Base-by-base conservation (phyloP, 176 grass and related monocot species). In the Rhynchospora pubera region DNA sequence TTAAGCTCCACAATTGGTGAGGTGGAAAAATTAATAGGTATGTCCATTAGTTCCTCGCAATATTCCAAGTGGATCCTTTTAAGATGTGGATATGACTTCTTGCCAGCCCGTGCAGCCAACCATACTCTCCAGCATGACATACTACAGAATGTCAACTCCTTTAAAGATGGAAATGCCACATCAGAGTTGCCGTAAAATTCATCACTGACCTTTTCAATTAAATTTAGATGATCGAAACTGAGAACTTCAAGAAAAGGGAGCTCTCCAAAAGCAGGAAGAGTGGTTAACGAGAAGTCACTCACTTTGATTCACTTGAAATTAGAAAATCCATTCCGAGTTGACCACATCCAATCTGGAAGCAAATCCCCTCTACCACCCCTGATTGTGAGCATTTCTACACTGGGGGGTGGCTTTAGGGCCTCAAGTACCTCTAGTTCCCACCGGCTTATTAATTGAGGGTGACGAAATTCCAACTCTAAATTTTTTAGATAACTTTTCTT, bases 261-360 rank as follows among this genome's bases (percentile, higher is more conserved):
- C 50, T 82, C 82, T 3, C 87, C 87, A 50, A 89, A 75, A 76
- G 82, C 48, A 57, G 87, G 83, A 65, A 89, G 83, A 16, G 28
- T 85, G 47, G 11, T 63, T 44, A 89, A 59, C 19, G 56, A 65
- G 48, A 82, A 85, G 63, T 51, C 9, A 47, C 32, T 48, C 14
- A 89, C 44, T 46, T 76, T 26, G 59, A 89, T 75, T 24, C 5
- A 2, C 24, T 7, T 28, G 8, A 89, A 65, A 52, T 57, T 67
- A 16, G 22, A 74, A n/a, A 85, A 85, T 76, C 28, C 24, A 19
- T 85, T 22, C 24, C 14, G 5, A 70, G 26, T 21, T 39, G 39
- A 32, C 15, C 15, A 70, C 5, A 39, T 5, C 65, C 65, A 70
- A 70, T 44, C 65, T 5, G 39, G 26, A 70, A 39, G 12, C 1